Evolutionary conservation across 176 grass and related monocot genomes (phyloP).

Genomic region (Eremochloa ophiuroides): DNA sequence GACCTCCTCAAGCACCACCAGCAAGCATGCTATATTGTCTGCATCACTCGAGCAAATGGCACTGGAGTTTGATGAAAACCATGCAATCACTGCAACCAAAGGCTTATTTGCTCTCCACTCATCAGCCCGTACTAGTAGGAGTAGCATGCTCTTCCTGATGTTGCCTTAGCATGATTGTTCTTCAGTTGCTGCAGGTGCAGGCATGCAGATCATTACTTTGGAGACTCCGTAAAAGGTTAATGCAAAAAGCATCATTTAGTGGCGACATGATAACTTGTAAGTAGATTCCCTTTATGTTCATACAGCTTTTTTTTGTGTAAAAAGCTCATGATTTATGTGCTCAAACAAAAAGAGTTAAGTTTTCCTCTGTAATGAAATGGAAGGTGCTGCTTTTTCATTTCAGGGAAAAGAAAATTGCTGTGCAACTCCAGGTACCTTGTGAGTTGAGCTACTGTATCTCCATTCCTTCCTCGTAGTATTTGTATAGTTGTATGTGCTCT

Average conservation of each 20-base stretch:
- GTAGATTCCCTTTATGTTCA: slow-evolving; percentile 16
- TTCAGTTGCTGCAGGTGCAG: not conserved
- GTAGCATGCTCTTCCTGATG: not conserved
- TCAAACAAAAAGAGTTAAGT: no score
- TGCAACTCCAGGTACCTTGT: not conserved
- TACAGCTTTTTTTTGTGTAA: not conserved
- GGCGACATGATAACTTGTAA: slow-evolving; percentile 28
- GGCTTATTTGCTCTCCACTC: slow-evolving; percentile 1
- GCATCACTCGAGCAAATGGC: not conserved
- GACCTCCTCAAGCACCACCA: not conserved
- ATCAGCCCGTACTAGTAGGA: not conserved
- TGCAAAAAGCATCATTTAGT: slow-evolving; percentile 45
- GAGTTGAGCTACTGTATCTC: not conserved
- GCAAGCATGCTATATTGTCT: not conserved
- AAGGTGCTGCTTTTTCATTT: not conserved
- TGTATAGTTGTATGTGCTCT: not conserved
- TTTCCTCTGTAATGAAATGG: no score
- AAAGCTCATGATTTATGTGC: not conserved
- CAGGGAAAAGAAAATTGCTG: not conserved
- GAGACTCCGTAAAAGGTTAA: not conserved
- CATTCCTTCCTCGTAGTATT: no score
- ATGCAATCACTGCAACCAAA: not conserved
- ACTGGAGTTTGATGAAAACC: not conserved
- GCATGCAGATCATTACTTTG: not conserved
- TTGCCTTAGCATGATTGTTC: no score